Base-by-base conservation (phyloP, 192 early-diverging fungal genomes). In the Entomortierella parvispora region DNA sequence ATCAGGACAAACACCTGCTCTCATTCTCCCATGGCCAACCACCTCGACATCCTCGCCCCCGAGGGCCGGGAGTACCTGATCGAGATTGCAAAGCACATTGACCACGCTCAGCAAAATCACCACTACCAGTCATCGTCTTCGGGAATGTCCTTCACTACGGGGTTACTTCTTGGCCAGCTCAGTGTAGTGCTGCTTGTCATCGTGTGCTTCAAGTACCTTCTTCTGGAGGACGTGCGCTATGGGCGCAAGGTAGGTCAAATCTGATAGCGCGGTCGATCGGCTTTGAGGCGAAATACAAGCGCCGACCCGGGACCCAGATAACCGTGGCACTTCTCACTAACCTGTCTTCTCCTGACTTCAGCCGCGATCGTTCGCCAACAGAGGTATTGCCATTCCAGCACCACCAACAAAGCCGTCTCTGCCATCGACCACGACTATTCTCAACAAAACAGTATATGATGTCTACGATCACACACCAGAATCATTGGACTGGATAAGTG, bases 401-500 rank as follows among this genome's bases (percentile, higher is more conserved):
- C 71, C 69, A 32, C 50, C 87, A 42, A 84, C 86, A 62, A 86
- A 83, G 53, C 83, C 81, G 11, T 84, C 85, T 9, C 81, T 80
- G 49, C 83, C 86, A 20, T 87, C 91, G 22, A 80, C 80, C 15
- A 77, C 83, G 9, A 58, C 71, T 12, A 87, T 88, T 53, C 65
- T 86, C 44, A 85, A 88, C 12, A 89, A 86, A 46, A 89, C 83
- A 12, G 79, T 84, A 22, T 87, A 89, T 58, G 86, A 89, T 55
- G 50, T 85, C 22, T 59, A 82, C 25, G 80, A 85, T 47, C 87
- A 86, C 34, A 63, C 80, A 18, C 83, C 86, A 1, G 94, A 96
- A 71, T 87, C 90, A 22, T 86, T 89, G 28, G 93, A 93, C 42
- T 96, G 94, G 94, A 80, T 95, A 42, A 95, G 93, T 66, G 91